Percentiles rank a stretch among this genome's conserved stretches.
Conservation (phyloP, 2,329 filamentous ascomycete species). For the Exophiala xenobiotica region DNA sequence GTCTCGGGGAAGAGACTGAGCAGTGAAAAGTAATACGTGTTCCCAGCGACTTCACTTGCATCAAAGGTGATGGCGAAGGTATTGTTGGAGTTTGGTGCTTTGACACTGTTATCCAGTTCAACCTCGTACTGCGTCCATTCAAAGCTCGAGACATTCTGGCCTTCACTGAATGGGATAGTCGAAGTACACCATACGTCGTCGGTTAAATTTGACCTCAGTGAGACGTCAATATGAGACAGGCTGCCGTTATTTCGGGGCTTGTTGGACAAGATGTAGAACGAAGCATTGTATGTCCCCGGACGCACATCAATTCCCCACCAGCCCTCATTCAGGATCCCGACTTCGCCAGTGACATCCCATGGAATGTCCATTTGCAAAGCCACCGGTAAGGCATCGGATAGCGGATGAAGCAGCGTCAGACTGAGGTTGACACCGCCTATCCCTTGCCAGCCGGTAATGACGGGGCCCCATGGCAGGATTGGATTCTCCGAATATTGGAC, state of each 20-base stretch:
- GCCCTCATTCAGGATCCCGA: constrained; percentile 50
- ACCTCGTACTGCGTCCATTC: constrained; percentile 37
- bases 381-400: constrained; percentile 47
- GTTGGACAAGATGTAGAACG: constrained; percentile 48
- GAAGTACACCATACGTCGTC: constrained; percentile 43
- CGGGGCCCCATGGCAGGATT: constrained; percentile 34
- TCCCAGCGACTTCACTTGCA: constrained; percentile 40
- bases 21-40: constrained; percentile 51
- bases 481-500: constrained; percentile 33
- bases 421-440: constrained; percentile 34
- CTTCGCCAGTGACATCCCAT: constrained; percentile 39
- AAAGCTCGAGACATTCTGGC: constrained; percentile 26
- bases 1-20: constrained; percentile 56
- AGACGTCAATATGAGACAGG: constrained; percentile 41
- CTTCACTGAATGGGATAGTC: constrained; percentile 28
- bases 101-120: constrained; percentile 45
- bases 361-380: constrained; percentile 43
- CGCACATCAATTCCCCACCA: constrained; percentile 55
- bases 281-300: constrained; percentile 50
- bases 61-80: constrained; percentile 54
- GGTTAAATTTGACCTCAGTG: constrained; percentile 43
- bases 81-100: constrained; percentile 47
- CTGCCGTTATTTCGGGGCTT: constrained; percentile 35
- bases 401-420: constrained; percentile 43
- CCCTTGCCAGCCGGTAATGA: constrained; percentile 34